Evolutionary conservation across 305 asterid genomes (phyloP), one percentile per base, ranked within the genome.

Genomic region (Solanum aculeatissimum): DNA sequence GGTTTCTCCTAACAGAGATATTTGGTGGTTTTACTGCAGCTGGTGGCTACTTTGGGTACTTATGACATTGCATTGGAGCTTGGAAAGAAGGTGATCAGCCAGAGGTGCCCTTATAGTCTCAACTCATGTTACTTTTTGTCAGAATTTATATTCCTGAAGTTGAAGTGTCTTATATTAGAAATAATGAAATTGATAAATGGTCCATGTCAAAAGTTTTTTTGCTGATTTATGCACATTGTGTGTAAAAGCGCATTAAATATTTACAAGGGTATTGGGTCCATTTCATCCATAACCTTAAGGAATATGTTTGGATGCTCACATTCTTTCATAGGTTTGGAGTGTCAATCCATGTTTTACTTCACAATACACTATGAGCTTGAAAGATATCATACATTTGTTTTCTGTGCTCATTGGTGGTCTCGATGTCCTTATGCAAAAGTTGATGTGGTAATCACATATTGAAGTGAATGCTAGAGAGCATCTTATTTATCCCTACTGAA

Each of bases 61-160:
- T 97, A 90, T 81, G 98, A 97, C 88, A 92, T 97, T 80, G 94
- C 97, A 12, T 84, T 95, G 77, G 99, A 95, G 87, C 84, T 97
- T 82, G 99, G 95, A 75, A 95, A 88, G 97, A 97, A 97, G 93
- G 93, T 97, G 84, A 69, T 97, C 58, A 91, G 96, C 85, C 97
- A 92, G 86, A 97, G 98, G 99, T 97, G 87, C 85, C 81, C 72
- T 81, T 69, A 54, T 80, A 80, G 40, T 68, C 49, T 54, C 54
- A 7, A 21, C 68, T 49, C 54, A n/a, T 32, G 43, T 79, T 32
- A 80, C 54, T 25, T 40, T 23, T 65, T 43, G 6, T 72, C 43
- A 49, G 21, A 47, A 12, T 45, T 55, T 7, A 49, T 60, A 45
- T 57, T 62, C 47, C 58, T 75, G 68, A 32, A 82, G 32, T 32